Percentiles rank a stretch among this genome's conserved stretches.
Evolutionary conservation across 129 eudicot species (phyloP).

Genomic region (Lactuca saligna): DNA sequence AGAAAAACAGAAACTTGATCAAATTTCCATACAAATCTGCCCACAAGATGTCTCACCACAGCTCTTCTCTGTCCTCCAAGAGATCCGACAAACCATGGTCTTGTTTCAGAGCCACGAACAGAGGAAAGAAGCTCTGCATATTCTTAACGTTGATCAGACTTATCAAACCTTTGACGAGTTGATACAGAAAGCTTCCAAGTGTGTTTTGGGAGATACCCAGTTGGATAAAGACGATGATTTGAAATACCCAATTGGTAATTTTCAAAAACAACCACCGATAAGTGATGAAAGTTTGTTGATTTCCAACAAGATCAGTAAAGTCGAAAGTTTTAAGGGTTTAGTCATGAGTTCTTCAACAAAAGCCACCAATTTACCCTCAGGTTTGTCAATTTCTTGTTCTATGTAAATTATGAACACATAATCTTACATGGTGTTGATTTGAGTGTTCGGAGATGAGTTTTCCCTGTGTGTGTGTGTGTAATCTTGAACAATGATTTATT

Average conservation of each 20-base stretch:
- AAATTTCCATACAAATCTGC: constrained; percentile 39
- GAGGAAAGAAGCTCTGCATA: constrained; percentile 63
- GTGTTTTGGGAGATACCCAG: constrained; percentile 55
- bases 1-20: constrained; percentile 44
- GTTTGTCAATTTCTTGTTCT: constrained; percentile 31
- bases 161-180: constrained; percentile 57
- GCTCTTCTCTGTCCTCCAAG: constrained; percentile 52
- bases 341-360: constrained; percentile 36
- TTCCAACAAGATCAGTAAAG: constrained; percentile 28
- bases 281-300: constrained; percentile 39
- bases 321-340: constrained; percentile 38
- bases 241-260: constrained; percentile 30
- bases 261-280: constrained; percentile 30
- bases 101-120: constrained; percentile 57
- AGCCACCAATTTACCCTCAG: constrained; percentile 40
- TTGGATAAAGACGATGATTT: constrained; percentile 32
- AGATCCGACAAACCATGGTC: constrained; percentile 55
- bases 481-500: constrained; percentile 16
- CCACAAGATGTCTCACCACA: constrained; percentile 53
- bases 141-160: constrained; percentile 56
- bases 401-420: constrained; percentile 8
- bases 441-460: background rate
- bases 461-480: constrained; percentile 12
- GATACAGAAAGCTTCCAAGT: constrained; percentile 56
- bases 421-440: background rate